Evolutionary conservation across 2,329 filamentous ascomycete species (phyloP).

Genomic region (Exutisphaerella laricina): DNA sequence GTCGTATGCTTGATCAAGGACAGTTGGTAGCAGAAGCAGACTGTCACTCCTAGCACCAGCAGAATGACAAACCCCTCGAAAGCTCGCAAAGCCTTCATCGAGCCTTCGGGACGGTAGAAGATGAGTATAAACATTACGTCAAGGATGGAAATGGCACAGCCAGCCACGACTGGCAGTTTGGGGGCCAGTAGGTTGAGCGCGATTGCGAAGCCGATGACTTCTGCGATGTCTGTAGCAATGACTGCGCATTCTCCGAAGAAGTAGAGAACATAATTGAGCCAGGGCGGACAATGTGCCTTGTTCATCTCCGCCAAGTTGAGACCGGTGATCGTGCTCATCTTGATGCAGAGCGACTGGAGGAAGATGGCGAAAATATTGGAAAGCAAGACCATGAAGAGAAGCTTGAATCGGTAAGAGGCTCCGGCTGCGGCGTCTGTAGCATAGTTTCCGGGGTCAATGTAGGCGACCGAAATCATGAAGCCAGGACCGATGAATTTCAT

Average conservation of each 20-base stretch:
- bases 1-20: conserved; percentile 54
- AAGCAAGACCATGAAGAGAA: conserved; percentile 64
- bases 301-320: conserved; percentile 47
- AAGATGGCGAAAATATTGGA: conserved; percentile 68
- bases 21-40: conserved; percentile 67
- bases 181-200: conserved; percentile 59
- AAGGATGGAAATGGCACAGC: conserved; percentile 62
- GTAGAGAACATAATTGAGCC: conserved; percentile 52
- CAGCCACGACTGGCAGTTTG: conserved; percentile 59
- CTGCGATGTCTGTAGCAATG: conserved; percentile 55
- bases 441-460: conserved; percentile 57
- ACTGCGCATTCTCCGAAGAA: conserved; percentile 53
- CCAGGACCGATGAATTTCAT: conserved; percentile 59
- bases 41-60: conserved; percentile 61
- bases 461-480: conserved; percentile 53
- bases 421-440: conserved; percentile 65
- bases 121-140: conserved; percentile 64
- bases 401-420: conserved; percentile 57
- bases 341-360: conserved; percentile 61
- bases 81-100: conserved; percentile 54
- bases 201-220: conserved; percentile 66
- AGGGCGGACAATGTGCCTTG: conserved; percentile 46
- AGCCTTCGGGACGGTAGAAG: conserved; percentile 56
- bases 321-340: conserved; percentile 48
- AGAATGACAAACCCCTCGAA: conserved; percentile 61